phyloP scores from a whole-genome alignment of 805 yeast genomes.

The Cyberlindnera japonica region DNA sequence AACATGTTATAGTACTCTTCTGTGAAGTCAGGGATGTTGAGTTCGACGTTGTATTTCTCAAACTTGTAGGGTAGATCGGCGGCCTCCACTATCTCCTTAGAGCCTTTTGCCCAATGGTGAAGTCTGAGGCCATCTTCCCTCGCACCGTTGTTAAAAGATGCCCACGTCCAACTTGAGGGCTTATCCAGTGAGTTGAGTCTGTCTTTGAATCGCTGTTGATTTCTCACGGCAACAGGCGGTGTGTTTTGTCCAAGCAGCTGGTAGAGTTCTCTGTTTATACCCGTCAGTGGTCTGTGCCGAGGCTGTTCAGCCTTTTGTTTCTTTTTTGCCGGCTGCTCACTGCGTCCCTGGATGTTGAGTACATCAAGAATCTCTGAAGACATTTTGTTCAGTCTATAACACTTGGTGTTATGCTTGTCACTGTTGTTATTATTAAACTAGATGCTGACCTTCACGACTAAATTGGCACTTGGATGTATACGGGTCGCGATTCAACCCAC shows the following conservation, averaged over 20 bases:
- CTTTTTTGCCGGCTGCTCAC: constrained; percentile 27
- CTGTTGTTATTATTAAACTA: background rate
- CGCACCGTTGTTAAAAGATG: constrained; percentile 53
- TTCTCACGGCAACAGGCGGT: constrained; percentile 70
- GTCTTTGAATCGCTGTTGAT: constrained; percentile 55
- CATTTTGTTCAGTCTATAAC: no score
- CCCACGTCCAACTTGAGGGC: constrained; percentile 81
- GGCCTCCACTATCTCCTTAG: constrained; percentile 30
- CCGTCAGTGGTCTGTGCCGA: constrained; percentile 38
- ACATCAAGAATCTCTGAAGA: constrained; percentile 74
- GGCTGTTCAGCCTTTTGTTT: constrained; percentile 30
- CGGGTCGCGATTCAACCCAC: no score
- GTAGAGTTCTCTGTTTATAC: constrained; percentile 87
- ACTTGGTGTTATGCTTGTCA: background rate
- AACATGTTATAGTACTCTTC: constrained; percentile 55
- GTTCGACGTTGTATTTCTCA: constrained; percentile 66
- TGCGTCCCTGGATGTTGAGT: constrained; percentile 57
- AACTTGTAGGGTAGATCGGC: constrained; percentile 53
- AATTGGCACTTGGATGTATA: no score
- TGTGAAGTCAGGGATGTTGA: constrained; percentile 67
- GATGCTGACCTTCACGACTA: background rate
- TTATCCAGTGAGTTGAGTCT: constrained; percentile 55
- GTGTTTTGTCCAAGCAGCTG: constrained; percentile 87
- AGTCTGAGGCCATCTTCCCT: constrained; percentile 50
- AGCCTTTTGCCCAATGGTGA: constrained; percentile 85